These are phyloP conservation scores for Axilococcus clingmanii DNA, from an alignment of 139 green algal genomes.

Conservation along the genomic window DNA sequence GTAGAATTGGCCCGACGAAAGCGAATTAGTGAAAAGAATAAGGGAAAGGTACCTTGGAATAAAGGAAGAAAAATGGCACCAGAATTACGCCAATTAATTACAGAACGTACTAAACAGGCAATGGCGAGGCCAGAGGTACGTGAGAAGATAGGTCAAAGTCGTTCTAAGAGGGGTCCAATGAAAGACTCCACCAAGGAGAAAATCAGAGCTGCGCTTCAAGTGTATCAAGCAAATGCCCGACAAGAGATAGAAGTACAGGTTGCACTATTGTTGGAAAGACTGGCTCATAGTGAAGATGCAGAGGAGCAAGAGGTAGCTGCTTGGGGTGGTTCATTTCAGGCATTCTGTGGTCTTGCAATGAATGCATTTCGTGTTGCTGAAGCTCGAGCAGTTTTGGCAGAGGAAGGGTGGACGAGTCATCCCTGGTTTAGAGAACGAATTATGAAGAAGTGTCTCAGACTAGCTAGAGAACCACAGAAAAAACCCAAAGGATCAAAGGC, in stretches of 20 bases:
- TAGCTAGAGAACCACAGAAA: background rate
- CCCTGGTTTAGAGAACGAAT: background rate
- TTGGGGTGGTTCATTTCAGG: background rate
- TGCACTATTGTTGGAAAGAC: background rate
- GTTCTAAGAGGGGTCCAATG: background rate
- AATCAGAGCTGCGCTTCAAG: constrained; percentile 1
- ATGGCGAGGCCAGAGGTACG: constrained; percentile 33
- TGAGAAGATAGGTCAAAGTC: constrained; percentile 1
- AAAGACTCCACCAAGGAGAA: background rate
- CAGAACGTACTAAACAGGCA: constrained; percentile 17
- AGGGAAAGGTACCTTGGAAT: constrained; percentile 49
- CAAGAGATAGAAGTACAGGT: background rate
- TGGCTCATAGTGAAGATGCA: background rate
- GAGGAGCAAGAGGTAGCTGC: background rate
- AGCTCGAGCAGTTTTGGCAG: constrained; percentile 1
- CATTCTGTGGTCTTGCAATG: background rate
- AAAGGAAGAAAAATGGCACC: constrained; percentile 26
- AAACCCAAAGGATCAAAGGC: background rate
- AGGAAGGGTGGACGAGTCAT: background rate
- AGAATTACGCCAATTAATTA: constrained; percentile 29
- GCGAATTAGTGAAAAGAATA: constrained; percentile 47
- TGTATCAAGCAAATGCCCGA: background rate
- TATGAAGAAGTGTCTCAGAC: constrained; percentile 1
- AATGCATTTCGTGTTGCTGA: background rate
- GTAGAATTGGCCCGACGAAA: constrained; percentile 30